Evolutionary conservation across 2,329 filamentous ascomycete genomes (phyloP), one percentile per base, ranked within the genome.

Genomic region (Botrytis fabae): DNA sequence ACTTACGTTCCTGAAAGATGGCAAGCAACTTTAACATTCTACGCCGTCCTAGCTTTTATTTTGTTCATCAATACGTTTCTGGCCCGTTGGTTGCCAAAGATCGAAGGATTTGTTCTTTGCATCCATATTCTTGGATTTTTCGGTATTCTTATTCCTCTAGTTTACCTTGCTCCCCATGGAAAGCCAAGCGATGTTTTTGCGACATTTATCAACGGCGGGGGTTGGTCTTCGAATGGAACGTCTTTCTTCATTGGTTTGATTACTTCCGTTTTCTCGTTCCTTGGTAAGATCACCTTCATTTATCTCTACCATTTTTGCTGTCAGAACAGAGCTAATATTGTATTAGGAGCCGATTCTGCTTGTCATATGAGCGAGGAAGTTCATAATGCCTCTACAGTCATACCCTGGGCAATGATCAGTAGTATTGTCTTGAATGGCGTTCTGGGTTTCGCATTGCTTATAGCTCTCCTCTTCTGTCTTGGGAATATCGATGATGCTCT

Each of bases 91-190:
- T 78, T 86, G 44, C 83, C 85, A 5, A 78, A 81, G 12, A 78
- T 86, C 68, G 84, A 86, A 74, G 81, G 80, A 0, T 71, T 84
- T 7, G 81, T 85, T 51, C 78, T 86, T 8, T 78, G 83, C 54
- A 78, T 86, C 18, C 85, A 86, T 74, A 77, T 85, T 12, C 73
- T 83, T 42, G 84, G 83, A 4, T 86, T 85, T 72, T 81, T 85
- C 65, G 83, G 78, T 4, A 80, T 86, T 32, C 74, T 86, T 74
- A 80, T 82, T 44, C 78, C 80, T 1, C 82, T 86, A 59, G 80
- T 80, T 74, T 71, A 74, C 25, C 72, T 79, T 60, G 76, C 75
- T 9, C 75, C 77, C 20, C 75, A 76, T 48, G 74, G 73, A 16
- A 71, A 61, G 28, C 44, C 75, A 20, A 62, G 40, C 6, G 74